These are phyloP conservation scores for Meripilus lineatus DNA, from an alignment of 1,284 basidiomycete species.

Conservation along the genomic window DNA sequence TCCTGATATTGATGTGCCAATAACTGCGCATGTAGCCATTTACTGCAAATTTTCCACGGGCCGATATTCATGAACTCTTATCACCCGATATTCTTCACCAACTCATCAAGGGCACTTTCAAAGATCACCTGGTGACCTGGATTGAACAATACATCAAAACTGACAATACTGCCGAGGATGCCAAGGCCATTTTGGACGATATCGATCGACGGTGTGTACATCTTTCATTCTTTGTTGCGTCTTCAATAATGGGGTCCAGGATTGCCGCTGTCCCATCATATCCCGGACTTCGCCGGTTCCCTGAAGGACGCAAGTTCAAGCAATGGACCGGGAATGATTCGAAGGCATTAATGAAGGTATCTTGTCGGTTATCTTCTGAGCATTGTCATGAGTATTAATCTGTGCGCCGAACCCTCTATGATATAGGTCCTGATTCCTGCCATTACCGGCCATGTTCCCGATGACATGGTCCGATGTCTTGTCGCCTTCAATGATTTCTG, in stretches of 20 bases:
- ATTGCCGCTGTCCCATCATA: slow-evolving; percentile 10
- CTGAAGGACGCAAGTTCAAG: slow-evolving; percentile 8
- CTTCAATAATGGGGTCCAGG: no score
- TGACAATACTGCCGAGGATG: slow-evolving; percentile 9
- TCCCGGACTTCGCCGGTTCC: no score
- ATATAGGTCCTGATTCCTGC: slow-evolving; percentile 20
- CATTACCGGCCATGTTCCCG: slow-evolving; percentile 17
- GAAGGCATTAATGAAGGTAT: slow-evolving; percentile 12
- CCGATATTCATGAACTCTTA: slow-evolving; percentile 22
- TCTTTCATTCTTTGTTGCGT: background rate
- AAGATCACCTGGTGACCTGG: no score
- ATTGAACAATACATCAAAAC: slow-evolving; percentile 28
- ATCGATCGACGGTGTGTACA: slow-evolving; percentile 15
- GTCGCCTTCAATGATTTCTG: slow-evolving; percentile 16
- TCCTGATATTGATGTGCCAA: no score
- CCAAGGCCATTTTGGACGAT: slow-evolving; percentile 5
- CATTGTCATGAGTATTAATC: no score
- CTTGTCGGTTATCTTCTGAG: background rate
- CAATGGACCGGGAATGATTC: slow-evolving; percentile 13
- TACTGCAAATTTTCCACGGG: slow-evolving; percentile 19
- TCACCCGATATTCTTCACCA: slow-evolving; percentile 20
- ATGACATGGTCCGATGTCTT: slow-evolving; percentile 13
- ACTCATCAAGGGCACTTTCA: no score
- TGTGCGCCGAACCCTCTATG: no score
- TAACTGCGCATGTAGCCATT: slow-evolving; percentile 13